Evolutionary conservation across 148 eudicot species (phyloP).

Genomic region (Tetragonia tetragonoides): DNA sequence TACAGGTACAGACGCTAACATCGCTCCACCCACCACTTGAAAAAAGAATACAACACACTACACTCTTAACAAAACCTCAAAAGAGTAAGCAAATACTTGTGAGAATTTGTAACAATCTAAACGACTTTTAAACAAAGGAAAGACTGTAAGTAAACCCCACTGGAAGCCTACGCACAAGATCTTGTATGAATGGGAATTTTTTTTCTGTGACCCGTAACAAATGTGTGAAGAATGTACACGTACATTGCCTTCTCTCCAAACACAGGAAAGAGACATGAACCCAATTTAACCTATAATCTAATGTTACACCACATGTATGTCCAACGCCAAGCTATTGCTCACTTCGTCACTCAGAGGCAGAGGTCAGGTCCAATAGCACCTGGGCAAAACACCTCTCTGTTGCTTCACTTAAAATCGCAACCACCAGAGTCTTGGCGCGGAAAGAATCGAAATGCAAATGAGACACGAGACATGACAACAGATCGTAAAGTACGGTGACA

Average conservation of each 20-base stretch:
- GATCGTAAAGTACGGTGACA: neutral
- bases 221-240: constrained; percentile 6
- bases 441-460: neutral
- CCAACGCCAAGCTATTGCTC: constrained; percentile 1
- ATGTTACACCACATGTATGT: neutral
- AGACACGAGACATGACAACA: constrained; percentile 4
- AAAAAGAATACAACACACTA: too few relatives aligned
- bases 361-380: neutral
- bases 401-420: neutral
- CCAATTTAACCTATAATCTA: neutral
- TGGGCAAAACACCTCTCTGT: neutral
- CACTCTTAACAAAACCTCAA: too few relatives aligned
- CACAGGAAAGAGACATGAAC: neutral
- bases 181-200: neutral
- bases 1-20: too few relatives aligned
- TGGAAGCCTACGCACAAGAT: neutral
- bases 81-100: too few relatives aligned
- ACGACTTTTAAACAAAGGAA: too few relatives aligned
- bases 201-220: neutral
- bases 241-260: neutral
- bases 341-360: neutral
- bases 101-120: too few relatives aligned
- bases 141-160: neutral
- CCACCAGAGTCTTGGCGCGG: constrained; percentile 3
- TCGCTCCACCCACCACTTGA: too few relatives aligned